Conservation (phyloP, 768 basidiomycete genomes). For the Boletus speciosus region DNA sequence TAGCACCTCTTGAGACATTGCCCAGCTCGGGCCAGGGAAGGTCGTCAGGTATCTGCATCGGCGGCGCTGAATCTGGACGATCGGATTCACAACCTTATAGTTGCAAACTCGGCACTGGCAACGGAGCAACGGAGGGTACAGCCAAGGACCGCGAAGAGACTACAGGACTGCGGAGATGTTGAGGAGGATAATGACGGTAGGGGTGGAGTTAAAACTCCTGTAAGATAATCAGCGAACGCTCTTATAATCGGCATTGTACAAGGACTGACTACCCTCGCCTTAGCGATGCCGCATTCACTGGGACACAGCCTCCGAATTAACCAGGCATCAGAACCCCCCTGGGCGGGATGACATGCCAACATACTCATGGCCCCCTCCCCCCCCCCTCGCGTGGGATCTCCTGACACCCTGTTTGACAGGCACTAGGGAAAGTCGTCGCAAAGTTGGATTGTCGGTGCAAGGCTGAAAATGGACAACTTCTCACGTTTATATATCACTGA, state of each 20-base stretch:
- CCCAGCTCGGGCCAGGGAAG: slow-evolving; percentile 84
- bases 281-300: slow-evolving; percentile 37
- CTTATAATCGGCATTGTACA: slow-evolving; percentile 35
- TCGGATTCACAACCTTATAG: slow-evolving; percentile 3
- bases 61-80: slow-evolving; percentile 5
- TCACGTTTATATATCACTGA: slow-evolving; percentile 37
- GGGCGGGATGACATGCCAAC: slow-evolving; percentile 34
- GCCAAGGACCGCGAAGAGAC: slow-evolving; percentile 12
- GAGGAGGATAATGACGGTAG: slow-evolving; percentile 26
- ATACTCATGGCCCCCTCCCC: slow-evolving; percentile 26
- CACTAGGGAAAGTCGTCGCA: slow-evolving; percentile 24
- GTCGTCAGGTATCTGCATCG: slow-evolving; percentile 58
- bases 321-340: slow-evolving; percentile 27
- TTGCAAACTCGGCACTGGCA: slow-evolving; percentile 3
- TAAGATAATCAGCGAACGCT: slow-evolving; percentile 33
- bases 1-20: slow-evolving; percentile 80
- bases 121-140: slow-evolving; percentile 12
- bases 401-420: slow-evolving; percentile 34
- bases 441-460: slow-evolving; percentile 29
- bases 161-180: slow-evolving; percentile 16
- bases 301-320: slow-evolving; percentile 33
- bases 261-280: slow-evolving; percentile 25
- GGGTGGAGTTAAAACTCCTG: slow-evolving; percentile 36
- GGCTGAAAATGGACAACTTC: slow-evolving; percentile 25
- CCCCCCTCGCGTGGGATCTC: slow-evolving; percentile 19